Percentiles rank a stretch among this genome's conserved stretches.
phyloP scores from a whole-genome alignment of 768 basidiomycete species.

The Tulasnella sp. region DNA sequence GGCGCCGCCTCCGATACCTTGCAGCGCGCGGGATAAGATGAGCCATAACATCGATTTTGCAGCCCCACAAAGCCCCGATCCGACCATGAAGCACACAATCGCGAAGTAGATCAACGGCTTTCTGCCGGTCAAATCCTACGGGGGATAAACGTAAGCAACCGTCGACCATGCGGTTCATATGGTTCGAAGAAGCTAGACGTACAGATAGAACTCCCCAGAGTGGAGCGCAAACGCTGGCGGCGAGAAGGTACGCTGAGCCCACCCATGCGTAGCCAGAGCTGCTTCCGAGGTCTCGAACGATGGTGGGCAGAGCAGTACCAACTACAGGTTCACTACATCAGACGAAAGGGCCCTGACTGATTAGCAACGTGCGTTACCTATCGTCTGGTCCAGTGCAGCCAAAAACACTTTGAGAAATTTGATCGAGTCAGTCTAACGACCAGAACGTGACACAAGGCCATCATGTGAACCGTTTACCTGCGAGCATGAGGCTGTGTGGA shows the following conservation, averaged over 20 bases:
- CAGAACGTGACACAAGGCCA: neutral
- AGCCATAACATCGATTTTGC: slow-evolving; percentile 73
- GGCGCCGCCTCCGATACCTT: slow-evolving; percentile 76
- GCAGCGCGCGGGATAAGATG: slow-evolving; percentile 62
- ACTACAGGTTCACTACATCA: too few relatives aligned
- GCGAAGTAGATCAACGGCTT: slow-evolving; percentile 60
- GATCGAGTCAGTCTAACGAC: neutral
- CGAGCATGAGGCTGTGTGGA: slow-evolving; percentile 11
- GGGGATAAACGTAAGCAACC: neutral
- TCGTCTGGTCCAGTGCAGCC: slow-evolving; percentile 37
- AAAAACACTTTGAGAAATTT: slow-evolving; percentile 18
- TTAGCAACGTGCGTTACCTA: neutral
- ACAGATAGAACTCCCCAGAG: slow-evolving; percentile 10
- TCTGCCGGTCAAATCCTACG: slow-evolving; percentile 38
- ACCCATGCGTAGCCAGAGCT: slow-evolving; percentile 62
- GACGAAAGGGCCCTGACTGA: too few relatives aligned
- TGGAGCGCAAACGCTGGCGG: slow-evolving; percentile 28
- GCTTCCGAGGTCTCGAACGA: slow-evolving; percentile 52
- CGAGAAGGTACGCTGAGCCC: slow-evolving; percentile 57
- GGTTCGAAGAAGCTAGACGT: neutral
- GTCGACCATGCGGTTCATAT: neutral
- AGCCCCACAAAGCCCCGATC: slow-evolving; percentile 71
- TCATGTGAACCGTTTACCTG: neutral
- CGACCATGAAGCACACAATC: slow-evolving; percentile 60
- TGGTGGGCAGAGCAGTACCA: slow-evolving; percentile 59